Conservation (phyloP, 306 rosid species). For the Glycine soja region DNA sequence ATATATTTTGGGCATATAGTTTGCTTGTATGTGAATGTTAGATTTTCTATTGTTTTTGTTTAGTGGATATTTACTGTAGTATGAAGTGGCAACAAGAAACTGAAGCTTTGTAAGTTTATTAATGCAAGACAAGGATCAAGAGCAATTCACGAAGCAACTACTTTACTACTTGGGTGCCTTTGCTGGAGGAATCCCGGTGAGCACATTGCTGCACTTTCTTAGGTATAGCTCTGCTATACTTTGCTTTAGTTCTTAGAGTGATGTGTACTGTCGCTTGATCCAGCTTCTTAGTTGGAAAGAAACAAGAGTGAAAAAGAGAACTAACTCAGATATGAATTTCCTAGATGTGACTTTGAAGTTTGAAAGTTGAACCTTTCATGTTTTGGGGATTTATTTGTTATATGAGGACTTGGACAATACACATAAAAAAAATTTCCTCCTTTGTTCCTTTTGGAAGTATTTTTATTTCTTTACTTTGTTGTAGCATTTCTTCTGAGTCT, state of each 20-base stretch:
- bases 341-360: background rate
- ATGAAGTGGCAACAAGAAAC: constrained; percentile 49
- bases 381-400: constrained; percentile 30
- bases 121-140: constrained; percentile 93
- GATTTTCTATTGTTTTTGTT: constrained; percentile 12
- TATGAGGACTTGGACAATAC: background rate
- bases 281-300: constrained; percentile 1
- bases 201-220: constrained; percentile 89
- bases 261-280: constrained; percentile 8
- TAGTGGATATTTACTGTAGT: background rate
- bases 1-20: background rate
- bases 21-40: constrained; percentile 14
- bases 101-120: constrained; percentile 48
- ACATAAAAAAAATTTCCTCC: constrained; percentile 1
- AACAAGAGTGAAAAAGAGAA: background rate
- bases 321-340: background rate
- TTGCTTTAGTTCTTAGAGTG: constrained; percentile 51
- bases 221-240: constrained; percentile 83
- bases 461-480: background rate
- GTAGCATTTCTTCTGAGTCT: constrained; percentile 6
- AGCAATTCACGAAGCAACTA: constrained; percentile 85
- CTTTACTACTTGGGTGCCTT: constrained; percentile 92
- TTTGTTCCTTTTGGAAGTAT: background rate
- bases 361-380: constrained; percentile 4
- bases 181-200: constrained; percentile 99